A percentile compares a stretch with the other conserved stretches of the same genome.
Evolutionary conservation across 169 alveolate genomes (phyloP).

Genomic region (Plasmodium malariae): DNA sequence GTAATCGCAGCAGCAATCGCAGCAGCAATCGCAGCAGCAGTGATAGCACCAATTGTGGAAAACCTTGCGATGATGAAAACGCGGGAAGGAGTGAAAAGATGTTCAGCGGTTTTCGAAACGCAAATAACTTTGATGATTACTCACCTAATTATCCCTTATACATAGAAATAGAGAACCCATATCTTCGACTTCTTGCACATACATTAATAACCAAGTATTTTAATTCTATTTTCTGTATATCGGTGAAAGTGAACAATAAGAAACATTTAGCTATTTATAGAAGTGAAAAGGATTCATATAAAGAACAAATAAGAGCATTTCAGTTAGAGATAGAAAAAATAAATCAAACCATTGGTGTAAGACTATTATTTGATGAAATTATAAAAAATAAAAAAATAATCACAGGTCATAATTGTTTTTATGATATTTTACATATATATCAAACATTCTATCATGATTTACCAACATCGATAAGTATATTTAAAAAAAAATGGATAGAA

Average conservation of each 20-base stretch:
- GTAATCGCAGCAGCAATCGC: not conserved
- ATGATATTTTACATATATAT: conserved; percentile 89
- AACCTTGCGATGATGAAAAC: not conserved
- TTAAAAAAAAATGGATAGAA: conserved; percentile 87
- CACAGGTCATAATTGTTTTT: conserved; percentile 92
- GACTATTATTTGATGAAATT: conserved; percentile 87
- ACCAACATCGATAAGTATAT: conserved; percentile 85
- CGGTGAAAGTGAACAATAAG: conserved; percentile 82
- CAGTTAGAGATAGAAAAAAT: conserved; percentile 80
- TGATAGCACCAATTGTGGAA: not conserved
- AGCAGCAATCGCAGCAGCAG: not conserved
- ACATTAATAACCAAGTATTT: conserved; percentile 88
- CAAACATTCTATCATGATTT: conserved; percentile 89
- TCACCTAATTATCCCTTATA: conserved; percentile 80
- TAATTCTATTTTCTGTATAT: conserved; percentile 86
- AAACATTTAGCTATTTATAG: conserved; percentile 83
- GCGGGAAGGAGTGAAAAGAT: not conserved
- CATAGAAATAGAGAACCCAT: conserved; percentile 89
- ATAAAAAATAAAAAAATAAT: conserved; percentile 80
- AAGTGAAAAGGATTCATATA: conserved; percentile 85
- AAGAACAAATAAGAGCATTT: conserved; percentile 78
- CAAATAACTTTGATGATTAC: not conserved
- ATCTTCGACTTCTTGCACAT: conserved; percentile 89
- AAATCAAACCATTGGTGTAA: conserved; percentile 87
- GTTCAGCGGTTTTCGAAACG: not conserved